Evolutionary conservation across 441 rosid species (phyloP).

Genomic region (Viola pubescens): DNA sequence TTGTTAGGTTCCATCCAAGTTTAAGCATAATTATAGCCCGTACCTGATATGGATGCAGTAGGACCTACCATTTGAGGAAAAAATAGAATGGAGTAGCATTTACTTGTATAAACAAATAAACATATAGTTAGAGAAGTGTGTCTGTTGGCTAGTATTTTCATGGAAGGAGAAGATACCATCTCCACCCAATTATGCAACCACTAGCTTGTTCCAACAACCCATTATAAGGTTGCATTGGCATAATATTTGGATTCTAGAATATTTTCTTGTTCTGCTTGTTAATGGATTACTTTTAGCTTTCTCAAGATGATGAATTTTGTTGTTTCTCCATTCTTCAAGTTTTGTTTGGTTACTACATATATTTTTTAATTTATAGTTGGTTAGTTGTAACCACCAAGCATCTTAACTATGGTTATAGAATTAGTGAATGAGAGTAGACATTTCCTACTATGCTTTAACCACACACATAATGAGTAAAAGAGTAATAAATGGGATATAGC

Average conservation of each 20-base stretch:
- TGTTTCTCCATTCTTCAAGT: slow-evolving; percentile 6
- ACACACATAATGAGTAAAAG: no score
- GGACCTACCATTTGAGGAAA: slow-evolving; percentile 24
- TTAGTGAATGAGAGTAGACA: no score
- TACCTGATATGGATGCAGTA: slow-evolving; percentile 27
- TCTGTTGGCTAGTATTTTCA: slow-evolving; percentile 10
- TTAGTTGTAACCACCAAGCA: no score
- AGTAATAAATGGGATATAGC: no score
- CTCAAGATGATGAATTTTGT: slow-evolving; percentile 9
- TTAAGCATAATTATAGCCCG: slow-evolving; percentile 9
- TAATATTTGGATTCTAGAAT: slow-evolving; percentile 10
- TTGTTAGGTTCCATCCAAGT: slow-evolving; percentile 20
- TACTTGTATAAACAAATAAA: neutral
- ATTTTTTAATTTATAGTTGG: no score
- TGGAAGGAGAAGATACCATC: slow-evolving; percentile 13
- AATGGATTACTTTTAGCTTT: slow-evolving; percentile 1
- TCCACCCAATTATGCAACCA: slow-evolving; percentile 15
- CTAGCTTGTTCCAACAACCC: slow-evolving; percentile 14
- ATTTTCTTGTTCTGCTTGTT: neutral
- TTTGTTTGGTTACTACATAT: slow-evolving; percentile 5
- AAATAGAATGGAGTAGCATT: neutral
- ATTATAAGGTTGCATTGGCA: slow-evolving; percentile 4
- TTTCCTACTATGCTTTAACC: no score
- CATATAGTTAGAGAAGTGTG: slow-evolving; percentile 15
- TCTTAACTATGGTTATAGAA: no score